These are phyloP conservation scores for Pigoraptor vietnamica DNA, from an alignment of 78 protist species.

Conservation along the genomic window DNA sequence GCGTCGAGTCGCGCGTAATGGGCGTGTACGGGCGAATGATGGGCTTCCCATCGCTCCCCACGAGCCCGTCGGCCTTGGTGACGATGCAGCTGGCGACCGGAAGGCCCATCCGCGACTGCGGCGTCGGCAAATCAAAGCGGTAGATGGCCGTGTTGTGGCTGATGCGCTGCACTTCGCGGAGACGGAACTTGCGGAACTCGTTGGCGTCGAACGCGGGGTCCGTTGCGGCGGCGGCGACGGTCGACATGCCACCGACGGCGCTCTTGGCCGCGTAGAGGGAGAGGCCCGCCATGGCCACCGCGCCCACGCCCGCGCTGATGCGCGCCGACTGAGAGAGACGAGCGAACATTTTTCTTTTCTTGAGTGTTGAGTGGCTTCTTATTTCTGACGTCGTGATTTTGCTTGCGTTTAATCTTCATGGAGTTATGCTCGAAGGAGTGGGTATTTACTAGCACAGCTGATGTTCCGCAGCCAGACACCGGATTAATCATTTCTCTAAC, in stretches of 20 bases:
- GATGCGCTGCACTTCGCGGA: not conserved
- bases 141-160: constrained; percentile 11
- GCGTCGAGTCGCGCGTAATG: constrained; percentile 17
- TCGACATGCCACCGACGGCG: not conserved
- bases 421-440: too few species aligned
- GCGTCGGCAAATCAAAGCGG: constrained; percentile 37
- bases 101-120: constrained; percentile 29
- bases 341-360: not conserved
- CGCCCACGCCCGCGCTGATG: not conserved
- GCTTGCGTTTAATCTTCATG: too few species aligned
- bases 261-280: not conserved
- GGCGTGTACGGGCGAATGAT: constrained; percentile 74
- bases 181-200: not conserved
- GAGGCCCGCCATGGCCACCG: not conserved
- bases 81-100: constrained; percentile 46
- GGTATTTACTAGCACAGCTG: too few species aligned
- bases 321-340: not conserved
- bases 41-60: constrained; percentile 11
- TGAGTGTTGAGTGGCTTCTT: too few species aligned
- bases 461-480: too few species aligned
- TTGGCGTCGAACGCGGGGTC: not conserved
- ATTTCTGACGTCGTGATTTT: too few species aligned
- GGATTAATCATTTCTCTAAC: too few species aligned
- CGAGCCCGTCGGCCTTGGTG: not conserved
- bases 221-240: not conserved